Percentiles rank a stretch among this genome's conserved stretches.
Evolutionary conservation across 768 basidiomycete genomes (phyloP).

Genomic region (Pleurotus ostreatus): DNA sequence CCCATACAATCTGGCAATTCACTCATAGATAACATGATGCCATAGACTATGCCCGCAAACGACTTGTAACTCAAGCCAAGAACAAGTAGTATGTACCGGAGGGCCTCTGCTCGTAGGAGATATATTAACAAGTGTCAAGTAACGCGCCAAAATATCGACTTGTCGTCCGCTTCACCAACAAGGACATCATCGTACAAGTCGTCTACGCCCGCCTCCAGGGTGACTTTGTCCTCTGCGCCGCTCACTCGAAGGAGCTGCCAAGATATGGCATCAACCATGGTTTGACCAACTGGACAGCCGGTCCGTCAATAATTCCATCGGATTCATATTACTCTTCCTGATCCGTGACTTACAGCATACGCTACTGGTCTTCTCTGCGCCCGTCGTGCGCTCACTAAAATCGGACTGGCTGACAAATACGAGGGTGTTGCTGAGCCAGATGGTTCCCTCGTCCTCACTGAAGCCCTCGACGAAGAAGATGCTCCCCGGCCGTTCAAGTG

Average conservation of each 20-base stretch:
- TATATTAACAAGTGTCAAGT: conserved; percentile 30
- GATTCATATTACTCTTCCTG: background rate
- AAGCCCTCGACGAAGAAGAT: conserved; percentile 85
- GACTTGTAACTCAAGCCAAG: conserved; percentile 96
- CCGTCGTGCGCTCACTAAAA: conserved; percentile 90
- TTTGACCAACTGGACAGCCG: conserved; percentile 98
- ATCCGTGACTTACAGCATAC: conserved; percentile 56
- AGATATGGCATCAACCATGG: conserved; percentile 97
- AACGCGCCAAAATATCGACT: conserved; percentile 98
- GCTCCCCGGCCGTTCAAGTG: conserved; percentile 98
- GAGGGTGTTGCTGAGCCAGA: conserved; percentile 91
- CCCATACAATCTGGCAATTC: background rate
- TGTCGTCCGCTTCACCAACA: conserved; percentile 99
- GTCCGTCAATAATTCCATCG: conserved; percentile 33
- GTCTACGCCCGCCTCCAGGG: conserved; percentile 97
- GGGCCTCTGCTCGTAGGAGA: background rate
- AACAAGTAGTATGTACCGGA: conserved; percentile 83
- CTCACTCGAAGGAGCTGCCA: conserved; percentile 88
- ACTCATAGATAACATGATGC: background rate
- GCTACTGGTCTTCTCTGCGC: conserved; percentile 95
- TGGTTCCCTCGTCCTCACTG: conserved; percentile 79
- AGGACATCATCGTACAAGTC: conserved; percentile 91
- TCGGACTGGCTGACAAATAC: conserved; percentile 97
- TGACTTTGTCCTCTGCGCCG: conserved; percentile 88
- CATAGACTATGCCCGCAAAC: conserved; percentile 94